Conservation (phyloP, 2,329 filamentous ascomycete species). For the Epichloe gansuensis region DNA sequence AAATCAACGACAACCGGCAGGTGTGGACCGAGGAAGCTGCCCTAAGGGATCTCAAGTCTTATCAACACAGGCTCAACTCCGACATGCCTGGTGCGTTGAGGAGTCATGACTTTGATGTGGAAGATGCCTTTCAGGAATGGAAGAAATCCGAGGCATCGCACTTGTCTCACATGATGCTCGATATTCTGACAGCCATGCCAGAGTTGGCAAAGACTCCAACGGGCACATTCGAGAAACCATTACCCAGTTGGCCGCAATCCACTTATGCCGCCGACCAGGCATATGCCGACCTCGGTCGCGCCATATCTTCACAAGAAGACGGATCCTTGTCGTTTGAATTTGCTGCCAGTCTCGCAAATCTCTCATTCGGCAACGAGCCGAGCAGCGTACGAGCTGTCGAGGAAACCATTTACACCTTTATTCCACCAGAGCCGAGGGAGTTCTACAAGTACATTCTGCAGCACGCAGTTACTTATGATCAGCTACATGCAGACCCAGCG, state of each 20-base stretch:
- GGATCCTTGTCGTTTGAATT: constrained; percentile 44
- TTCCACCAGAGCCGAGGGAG: constrained; percentile 68
- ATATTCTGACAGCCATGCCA: constrained; percentile 75
- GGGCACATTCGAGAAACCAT: constrained; percentile 40
- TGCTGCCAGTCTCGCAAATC: constrained; percentile 50
- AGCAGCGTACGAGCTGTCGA: constrained; percentile 41
- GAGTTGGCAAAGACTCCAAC: constrained; percentile 69
- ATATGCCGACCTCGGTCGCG: constrained; percentile 39
- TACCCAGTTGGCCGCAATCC: constrained; percentile 38
- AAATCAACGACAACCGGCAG: constrained; percentile 70
- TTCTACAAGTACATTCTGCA: constrained; percentile 76
- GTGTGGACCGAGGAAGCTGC: constrained; percentile 88
- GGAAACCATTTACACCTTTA: constrained; percentile 70
- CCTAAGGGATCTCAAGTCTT: constrained; percentile 80
- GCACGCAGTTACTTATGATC: constrained; percentile 57
- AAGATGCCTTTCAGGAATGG: constrained; percentile 82
- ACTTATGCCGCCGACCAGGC: constrained; percentile 35
- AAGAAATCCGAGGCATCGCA: constrained; percentile 80
- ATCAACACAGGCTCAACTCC: constrained; percentile 77
- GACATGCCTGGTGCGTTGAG: constrained; percentile 66
- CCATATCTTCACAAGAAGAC: constrained; percentile 34
- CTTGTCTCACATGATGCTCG: constrained; percentile 84
- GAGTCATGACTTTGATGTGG: constrained; percentile 76
- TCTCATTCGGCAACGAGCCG: constrained; percentile 48
- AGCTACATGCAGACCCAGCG: constrained; percentile 40